phyloP scores from a whole-genome alignment of 257 asterid species.

The Capsicum pubescens region DNA sequence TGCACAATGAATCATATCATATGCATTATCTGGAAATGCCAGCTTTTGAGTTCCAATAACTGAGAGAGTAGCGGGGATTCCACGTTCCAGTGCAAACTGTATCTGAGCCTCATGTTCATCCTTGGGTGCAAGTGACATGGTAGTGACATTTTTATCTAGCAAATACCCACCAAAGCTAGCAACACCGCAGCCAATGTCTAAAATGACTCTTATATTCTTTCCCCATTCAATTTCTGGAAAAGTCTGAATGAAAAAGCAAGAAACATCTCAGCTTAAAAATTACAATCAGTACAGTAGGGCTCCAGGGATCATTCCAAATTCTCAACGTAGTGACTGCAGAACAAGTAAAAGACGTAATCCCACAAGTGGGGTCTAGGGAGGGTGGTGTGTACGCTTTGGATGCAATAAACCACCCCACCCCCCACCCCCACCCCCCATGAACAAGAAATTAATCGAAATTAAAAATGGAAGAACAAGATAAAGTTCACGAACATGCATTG shows the following conservation, averaged over 20 bases:
- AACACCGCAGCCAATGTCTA: slow-evolving; percentile 85
- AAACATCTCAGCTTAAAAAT: slow-evolving; percentile 13
- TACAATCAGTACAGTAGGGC: not conserved
- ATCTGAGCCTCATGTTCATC: slow-evolving; percentile 84
- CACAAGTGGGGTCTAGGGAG: too few species aligned
- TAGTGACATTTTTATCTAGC: slow-evolving; percentile 59
- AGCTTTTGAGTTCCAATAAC: slow-evolving; percentile 73
- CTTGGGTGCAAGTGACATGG: slow-evolving; percentile 79
- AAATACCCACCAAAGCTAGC: slow-evolving; percentile 82
- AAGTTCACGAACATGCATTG: not conserved
- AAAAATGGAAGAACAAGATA: not conserved
- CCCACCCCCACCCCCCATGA: too few species aligned
- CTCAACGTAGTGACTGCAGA: not conserved
- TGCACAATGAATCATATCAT: slow-evolving; percentile 72
- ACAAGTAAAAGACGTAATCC: not conserved
- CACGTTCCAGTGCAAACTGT: slow-evolving; percentile 82
- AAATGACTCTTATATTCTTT: slow-evolving; percentile 60
- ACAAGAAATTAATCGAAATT: not conserved
- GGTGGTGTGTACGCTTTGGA: too few species aligned
- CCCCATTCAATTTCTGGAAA: slow-evolving; percentile 68
- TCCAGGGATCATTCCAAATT: not conserved
- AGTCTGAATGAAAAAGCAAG: slow-evolving; percentile 41
- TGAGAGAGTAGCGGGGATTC: slow-evolving; percentile 71
- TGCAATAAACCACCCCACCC: too few species aligned
- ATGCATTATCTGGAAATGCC: slow-evolving; percentile 66